phyloP scores from a whole-genome alignment of 257 asterid genomes.

The Nicotiana attenuata region DNA sequence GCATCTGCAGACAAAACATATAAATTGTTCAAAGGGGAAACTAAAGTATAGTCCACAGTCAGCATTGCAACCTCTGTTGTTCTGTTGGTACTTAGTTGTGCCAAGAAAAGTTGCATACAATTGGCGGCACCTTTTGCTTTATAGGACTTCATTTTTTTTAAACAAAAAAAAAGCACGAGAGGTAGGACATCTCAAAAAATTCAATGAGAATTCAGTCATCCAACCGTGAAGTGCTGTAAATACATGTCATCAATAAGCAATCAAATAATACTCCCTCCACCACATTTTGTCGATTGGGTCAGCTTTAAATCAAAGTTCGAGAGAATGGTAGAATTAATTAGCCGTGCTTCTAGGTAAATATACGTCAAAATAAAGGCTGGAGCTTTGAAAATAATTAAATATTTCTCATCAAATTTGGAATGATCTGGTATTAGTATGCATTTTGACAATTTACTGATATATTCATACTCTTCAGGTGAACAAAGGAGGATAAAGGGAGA shows the following conservation, averaged over 20 bases:
- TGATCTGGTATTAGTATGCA: background rate
- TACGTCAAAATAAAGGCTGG: background rate
- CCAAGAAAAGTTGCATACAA: background rate
- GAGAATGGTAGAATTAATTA: background rate
- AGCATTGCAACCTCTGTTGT: background rate
- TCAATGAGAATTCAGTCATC: background rate
- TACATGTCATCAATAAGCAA: background rate
- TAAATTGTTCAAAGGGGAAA: background rate
- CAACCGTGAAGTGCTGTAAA: background rate
- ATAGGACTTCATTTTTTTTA: background rate
- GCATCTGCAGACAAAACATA: constrained; percentile 39
- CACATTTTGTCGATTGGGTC: background rate
- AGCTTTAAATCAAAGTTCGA: background rate
- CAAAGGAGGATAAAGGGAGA: background rate
- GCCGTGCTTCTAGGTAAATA: background rate
- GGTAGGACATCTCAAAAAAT: background rate
- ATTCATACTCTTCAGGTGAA: background rate
- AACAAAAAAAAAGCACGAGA: too few species aligned
- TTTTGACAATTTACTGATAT: background rate
- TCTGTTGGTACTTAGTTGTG: background rate
- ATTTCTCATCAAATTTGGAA: background rate
- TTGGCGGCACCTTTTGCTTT: background rate
- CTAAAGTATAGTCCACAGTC: background rate
- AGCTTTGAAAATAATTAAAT: background rate
- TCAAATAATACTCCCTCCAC: background rate